Conservation (phyloP, 306 rosid genomes). For the Quercus suber region DNA sequence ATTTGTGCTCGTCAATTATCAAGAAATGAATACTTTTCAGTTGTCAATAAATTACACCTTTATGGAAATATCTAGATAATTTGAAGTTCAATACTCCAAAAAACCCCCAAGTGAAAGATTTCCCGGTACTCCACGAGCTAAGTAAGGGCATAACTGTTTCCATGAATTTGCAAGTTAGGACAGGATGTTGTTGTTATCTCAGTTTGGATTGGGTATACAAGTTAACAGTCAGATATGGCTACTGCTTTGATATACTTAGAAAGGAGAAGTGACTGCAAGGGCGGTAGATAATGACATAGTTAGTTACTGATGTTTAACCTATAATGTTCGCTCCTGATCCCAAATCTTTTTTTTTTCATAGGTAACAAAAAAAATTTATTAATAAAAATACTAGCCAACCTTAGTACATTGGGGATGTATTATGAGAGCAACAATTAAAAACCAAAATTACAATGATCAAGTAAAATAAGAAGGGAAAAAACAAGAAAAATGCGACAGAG, state of each 20-base stretch:
- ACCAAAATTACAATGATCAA: too few relatives aligned
- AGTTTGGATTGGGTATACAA: neutral
- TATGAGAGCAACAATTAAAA: too few relatives aligned
- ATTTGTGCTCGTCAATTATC: neutral
- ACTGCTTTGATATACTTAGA: neutral
- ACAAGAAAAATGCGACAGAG: too few relatives aligned
- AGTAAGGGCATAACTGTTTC: neutral
- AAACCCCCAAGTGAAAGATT: neutral
- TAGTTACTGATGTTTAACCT: too few relatives aligned
- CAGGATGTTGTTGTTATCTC: neutral
- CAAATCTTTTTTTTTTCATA: too few relatives aligned
- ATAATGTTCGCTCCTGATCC: fast-evolving
- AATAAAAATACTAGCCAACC: too few relatives aligned
- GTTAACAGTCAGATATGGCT: neutral
- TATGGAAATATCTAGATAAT: neutral
- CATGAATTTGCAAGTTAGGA: neutral
- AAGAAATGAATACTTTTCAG: neutral
- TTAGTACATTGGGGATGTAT: too few relatives aligned
- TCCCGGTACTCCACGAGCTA: neutral
- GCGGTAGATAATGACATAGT: neutral
- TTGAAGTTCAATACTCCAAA: neutral
- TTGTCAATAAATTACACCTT: neutral
- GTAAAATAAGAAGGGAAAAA: too few relatives aligned
- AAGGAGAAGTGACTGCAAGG: neutral
- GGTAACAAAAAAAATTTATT: too few relatives aligned